Conservation (phyloP, 352 stramenopile species). For the Pythium periplocum region DNA sequence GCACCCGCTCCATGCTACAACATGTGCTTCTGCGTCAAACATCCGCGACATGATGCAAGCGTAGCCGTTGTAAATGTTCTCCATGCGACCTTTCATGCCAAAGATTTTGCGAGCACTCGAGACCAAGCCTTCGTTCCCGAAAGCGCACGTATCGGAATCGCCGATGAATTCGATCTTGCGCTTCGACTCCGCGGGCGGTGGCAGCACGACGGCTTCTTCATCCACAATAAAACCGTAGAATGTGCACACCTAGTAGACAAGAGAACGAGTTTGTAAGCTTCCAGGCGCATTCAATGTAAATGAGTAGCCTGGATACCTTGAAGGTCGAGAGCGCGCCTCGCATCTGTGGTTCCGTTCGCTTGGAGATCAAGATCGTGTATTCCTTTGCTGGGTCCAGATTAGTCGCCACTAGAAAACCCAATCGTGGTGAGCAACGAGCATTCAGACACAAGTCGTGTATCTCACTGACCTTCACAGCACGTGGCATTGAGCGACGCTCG, state of each 20-base stretch:
- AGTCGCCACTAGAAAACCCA: conserved; percentile 39
- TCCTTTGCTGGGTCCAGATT: conserved; percentile 43
- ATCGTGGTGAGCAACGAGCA: conserved; percentile 2
- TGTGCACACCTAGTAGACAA: conserved; percentile 57
- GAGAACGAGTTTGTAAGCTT: not conserved
- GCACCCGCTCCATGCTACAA: conserved; percentile 81
- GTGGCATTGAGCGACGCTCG: conserved; percentile 69
- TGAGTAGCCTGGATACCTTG: conserved; percentile 33
- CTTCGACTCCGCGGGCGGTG: conserved; percentile 22
- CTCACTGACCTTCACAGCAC: conserved; percentile 64
- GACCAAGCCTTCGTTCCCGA: conserved; percentile 79
- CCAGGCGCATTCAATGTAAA: not conserved
- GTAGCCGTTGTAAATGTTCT: conserved; percentile 87
- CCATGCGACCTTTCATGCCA: conserved; percentile 83
- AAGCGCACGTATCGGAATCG: conserved; percentile 79
- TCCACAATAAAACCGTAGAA: conserved; percentile 88
- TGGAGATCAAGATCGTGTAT: conserved; percentile 68
- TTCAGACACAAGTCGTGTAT: not conserved
- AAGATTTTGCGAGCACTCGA: conserved; percentile 74
- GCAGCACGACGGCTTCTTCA: conserved; percentile 50
- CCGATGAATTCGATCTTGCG: conserved; percentile 84
- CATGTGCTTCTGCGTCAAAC: conserved; percentile 80
- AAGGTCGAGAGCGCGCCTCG: conserved; percentile 81
- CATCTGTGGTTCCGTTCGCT: conserved; percentile 84
- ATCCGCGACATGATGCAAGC: conserved; percentile 79